phyloP scores from a whole-genome alignment of 2,329 filamentous ascomycete species.

The Fusarium sp. region DNA sequence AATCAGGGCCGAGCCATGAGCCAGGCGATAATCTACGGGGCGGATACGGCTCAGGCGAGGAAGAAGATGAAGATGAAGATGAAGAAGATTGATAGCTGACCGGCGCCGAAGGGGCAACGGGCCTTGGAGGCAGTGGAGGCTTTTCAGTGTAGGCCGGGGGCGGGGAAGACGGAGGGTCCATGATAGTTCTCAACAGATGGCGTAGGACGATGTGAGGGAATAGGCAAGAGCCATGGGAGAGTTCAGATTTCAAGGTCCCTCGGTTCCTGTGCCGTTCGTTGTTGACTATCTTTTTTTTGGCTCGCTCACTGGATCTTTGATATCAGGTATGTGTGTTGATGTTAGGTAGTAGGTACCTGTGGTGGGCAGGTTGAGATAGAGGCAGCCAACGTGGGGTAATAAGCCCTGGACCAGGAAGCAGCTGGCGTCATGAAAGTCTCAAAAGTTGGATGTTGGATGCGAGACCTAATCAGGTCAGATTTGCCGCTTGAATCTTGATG shows the following conservation, averaged over 20 bases:
- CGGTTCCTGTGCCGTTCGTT: neutral
- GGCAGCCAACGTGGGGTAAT: conserved; percentile 28
- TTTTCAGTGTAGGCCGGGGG: conserved; percentile 33
- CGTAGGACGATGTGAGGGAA: neutral
- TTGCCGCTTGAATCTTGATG: conserved; percentile 1
- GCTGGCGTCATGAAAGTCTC: conserved; percentile 1
- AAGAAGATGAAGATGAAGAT: conserved; percentile 7
- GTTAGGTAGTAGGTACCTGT: conserved; percentile 8
- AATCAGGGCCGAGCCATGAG: conserved; percentile 51
- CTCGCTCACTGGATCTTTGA: neutral
- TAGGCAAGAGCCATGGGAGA: neutral
- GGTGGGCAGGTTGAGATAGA: neutral
- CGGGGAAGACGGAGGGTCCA: conserved; percentile 21
- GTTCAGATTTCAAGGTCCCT: neutral
- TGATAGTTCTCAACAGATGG: conserved; percentile 11
- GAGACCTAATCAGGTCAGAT: conserved; percentile 12
- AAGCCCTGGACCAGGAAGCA: conserved; percentile 5
- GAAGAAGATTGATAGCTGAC: conserved; percentile 11
- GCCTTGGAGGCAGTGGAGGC: conserved; percentile 30
- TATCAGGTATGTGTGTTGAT: neutral
- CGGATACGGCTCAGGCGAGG: conserved; percentile 5
- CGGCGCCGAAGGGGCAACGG: conserved; percentile 20
- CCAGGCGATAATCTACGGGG: conserved; percentile 8
- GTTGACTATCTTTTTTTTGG: neutral
- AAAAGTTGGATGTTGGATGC: neutral